Evolutionary conservation across 805 yeast species (phyloP).

Genomic region (Candida khao-thaluensis): DNA sequence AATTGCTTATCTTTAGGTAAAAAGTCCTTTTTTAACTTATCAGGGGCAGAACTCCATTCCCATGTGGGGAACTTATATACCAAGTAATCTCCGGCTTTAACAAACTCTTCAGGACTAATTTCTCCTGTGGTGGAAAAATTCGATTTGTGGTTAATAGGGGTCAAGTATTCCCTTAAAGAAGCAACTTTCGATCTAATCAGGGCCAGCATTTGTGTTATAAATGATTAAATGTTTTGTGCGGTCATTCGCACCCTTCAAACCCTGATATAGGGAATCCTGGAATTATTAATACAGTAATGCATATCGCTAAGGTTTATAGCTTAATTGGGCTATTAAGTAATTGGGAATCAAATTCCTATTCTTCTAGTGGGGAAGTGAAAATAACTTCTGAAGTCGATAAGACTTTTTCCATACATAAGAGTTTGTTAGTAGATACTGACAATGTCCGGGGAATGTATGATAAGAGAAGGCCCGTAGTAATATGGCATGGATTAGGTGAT

Average conservation of each 20-base stretch:
- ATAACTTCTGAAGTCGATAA: neutral
- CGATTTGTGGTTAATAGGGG: conserved; percentile 86
- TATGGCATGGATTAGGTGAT: conserved; percentile 89
- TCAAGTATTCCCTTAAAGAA: conserved; percentile 85
- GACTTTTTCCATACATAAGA: too few relatives aligned
- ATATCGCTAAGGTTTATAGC: neutral
- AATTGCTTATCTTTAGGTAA: conserved; percentile 86
- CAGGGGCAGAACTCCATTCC: conserved; percentile 66
- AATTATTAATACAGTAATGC: neutral
- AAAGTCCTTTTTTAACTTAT: conserved; percentile 53
- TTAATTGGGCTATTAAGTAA: neutral
- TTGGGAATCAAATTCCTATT: neutral
- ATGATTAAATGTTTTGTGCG: neutral
- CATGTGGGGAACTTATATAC: conserved; percentile 94
- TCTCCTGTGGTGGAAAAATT: conserved; percentile 86
- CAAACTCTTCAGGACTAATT: conserved; percentile 94
- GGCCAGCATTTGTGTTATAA: neutral
- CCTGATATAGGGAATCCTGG: too few relatives aligned
- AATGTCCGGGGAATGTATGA: conserved; percentile 5
- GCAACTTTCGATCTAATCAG: conserved; percentile 70
- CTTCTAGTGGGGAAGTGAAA: neutral
- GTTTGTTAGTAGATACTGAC: neutral
- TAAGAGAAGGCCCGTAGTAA: conserved; percentile 49
- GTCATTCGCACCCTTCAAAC: conserved; percentile 1
- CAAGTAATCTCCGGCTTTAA: conserved; percentile 89